Conservation (phyloP, 805 yeast species). For the Ogataea siamensis region DNA sequence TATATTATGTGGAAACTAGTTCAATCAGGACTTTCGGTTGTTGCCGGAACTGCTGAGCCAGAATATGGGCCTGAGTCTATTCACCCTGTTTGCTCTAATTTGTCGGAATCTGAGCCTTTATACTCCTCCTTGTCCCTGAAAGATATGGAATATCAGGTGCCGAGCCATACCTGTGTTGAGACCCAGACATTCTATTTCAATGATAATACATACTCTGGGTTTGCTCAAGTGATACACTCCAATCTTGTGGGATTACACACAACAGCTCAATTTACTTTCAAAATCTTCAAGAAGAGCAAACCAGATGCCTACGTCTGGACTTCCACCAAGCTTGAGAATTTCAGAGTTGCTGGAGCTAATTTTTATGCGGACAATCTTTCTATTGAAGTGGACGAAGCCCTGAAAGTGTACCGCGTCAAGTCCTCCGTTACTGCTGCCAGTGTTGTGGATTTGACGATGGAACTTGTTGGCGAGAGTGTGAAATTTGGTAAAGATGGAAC, state of each 20-base stretch:
- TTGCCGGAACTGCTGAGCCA: slow-evolving; percentile 96
- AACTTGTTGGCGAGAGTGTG: slow-evolving; percentile 69
- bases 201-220: slow-evolving; percentile 66
- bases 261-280: slow-evolving; percentile 92
- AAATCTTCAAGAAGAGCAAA: slow-evolving; percentile 57
- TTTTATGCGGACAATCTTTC: slow-evolving; percentile 75
- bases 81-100: slow-evolving; percentile 63
- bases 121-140: slow-evolving; percentile 56
- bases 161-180: slow-evolving; percentile 86
- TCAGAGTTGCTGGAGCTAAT: slow-evolving; percentile 62
- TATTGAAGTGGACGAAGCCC: slow-evolving; percentile 56
- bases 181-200: slow-evolving; percentile 90
- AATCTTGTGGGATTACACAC: slow-evolving; percentile 83
- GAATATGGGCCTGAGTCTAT: slow-evolving; percentile 93
- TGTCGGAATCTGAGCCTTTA: slow-evolving; percentile 55
- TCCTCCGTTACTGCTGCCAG: slow-evolving; percentile 69
- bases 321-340: slow-evolving; percentile 82
- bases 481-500: slow-evolving; percentile 88
- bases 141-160: slow-evolving; percentile 75
- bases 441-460: slow-evolving; percentile 64
- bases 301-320: slow-evolving; percentile 76
- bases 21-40: slow-evolving; percentile 62
- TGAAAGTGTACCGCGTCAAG: slow-evolving; percentile 48
- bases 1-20: slow-evolving; percentile 34
- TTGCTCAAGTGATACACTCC: slow-evolving; percentile 93